phyloP scores from a whole-genome alignment of 805 yeast genomes.

The Candida loeiensis region DNA sequence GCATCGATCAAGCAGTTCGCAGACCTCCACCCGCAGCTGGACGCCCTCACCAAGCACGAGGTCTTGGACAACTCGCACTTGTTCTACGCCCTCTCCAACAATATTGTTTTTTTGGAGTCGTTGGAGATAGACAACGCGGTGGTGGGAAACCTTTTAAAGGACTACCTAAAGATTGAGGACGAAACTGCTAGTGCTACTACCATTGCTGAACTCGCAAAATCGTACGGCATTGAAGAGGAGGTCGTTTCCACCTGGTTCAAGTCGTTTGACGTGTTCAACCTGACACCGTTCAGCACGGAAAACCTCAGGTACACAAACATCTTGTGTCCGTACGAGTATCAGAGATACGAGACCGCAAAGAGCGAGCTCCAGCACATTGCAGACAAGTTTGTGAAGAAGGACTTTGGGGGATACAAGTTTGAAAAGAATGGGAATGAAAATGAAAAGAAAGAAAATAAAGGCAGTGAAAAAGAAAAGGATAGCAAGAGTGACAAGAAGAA shows the following conservation, averaged over 20 bases:
- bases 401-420: too few relatives aligned
- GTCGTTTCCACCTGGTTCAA: conserved; percentile 27
- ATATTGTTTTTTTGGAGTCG: conserved; percentile 23
- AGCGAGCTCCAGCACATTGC: conserved; percentile 3
- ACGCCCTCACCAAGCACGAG: conserved; percentile 24
- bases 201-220: not conserved
- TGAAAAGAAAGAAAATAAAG: conserved; percentile 5
- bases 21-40: conserved; percentile 10
- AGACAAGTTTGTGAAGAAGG: conserved; percentile 2
- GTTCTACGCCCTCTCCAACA: conserved; percentile 29
- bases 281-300: conserved; percentile 23
- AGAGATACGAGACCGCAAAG: conserved; percentile 4
- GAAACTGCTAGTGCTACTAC: conserved; percentile 7
- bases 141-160: conserved; percentile 21
- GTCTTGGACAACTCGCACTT: conserved; percentile 25
- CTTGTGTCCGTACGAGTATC: conserved; percentile 26
- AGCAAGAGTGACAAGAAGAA: conserved; percentile 15
- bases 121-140: conserved; percentile 23
- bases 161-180: conserved; percentile 6
- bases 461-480: conserved; percentile 1
- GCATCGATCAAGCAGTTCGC: not conserved
- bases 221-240: not conserved
- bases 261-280: conserved; percentile 25
- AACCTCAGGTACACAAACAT: conserved; percentile 20
- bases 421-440: conserved; percentile 8